phyloP scores from a whole-genome alignment of 441 rosid genomes.

The Mallotus repandus region DNA sequence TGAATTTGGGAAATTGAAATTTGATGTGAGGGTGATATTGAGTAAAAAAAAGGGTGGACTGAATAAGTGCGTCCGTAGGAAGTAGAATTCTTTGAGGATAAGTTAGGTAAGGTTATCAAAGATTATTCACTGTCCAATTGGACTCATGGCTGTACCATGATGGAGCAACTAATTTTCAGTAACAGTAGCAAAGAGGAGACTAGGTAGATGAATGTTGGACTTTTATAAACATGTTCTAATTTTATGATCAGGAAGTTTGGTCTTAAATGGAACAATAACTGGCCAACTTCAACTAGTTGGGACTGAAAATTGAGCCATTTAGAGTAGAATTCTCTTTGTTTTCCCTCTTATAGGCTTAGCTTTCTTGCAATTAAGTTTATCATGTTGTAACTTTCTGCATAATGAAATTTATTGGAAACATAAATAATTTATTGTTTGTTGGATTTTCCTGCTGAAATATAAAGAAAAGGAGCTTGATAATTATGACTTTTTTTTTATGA shows the following conservation, averaged over 20 bases:
- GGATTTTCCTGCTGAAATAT: not conserved
- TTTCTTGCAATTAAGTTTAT: slow-evolving; percentile 1
- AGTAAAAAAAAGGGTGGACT: not conserved
- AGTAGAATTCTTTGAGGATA: not conserved
- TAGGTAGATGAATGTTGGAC: not conserved
- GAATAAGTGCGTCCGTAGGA: not conserved
- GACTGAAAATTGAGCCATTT: not conserved
- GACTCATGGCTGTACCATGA: not conserved
- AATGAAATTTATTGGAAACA: not conserved
- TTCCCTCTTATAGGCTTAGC: not conserved
- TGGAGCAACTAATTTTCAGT: not conserved
- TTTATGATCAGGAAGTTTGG: not conserved
- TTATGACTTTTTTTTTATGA: slow-evolving; percentile 16
- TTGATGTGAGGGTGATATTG: not conserved
- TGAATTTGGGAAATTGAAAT: not conserved
- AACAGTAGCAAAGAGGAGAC: not conserved
- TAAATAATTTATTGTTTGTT: not conserved
- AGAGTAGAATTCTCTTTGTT: not conserved
- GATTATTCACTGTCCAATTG: not conserved
- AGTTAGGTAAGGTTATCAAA: not conserved
- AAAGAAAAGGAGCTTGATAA: not conserved
- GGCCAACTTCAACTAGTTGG: too few species aligned
- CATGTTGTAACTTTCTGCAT: not conserved
- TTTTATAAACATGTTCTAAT: not conserved
- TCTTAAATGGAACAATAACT: not conserved